A percentile compares a stretch with the other conserved stretches of the same genome.
phyloP scores from a whole-genome alignment of 1,284 basidiomycete genomes.

The Leccinum griseonigrum region DNA sequence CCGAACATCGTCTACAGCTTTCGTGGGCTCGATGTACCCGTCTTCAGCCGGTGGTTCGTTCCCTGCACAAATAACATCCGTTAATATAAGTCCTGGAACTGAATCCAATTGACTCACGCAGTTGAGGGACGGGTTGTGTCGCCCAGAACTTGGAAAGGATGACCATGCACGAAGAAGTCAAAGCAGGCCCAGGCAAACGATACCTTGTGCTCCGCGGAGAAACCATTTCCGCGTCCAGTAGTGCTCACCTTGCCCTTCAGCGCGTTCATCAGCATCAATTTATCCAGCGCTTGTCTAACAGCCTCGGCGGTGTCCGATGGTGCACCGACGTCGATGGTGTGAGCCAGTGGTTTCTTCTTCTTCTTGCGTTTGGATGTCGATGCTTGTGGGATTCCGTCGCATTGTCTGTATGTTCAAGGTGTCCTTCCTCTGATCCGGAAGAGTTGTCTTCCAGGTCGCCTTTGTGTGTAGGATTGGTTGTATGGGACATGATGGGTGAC shows the following conservation, averaged over 20 bases:
- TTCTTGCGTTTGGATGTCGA: constrained; percentile 66
- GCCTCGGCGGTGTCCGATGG: constrained; percentile 52
- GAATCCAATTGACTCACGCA: constrained; percentile 43
- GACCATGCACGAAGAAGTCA: constrained; percentile 8
- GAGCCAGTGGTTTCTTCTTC: constrained; percentile 53
- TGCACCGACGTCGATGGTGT: constrained; percentile 13
- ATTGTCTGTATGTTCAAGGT: constrained; percentile 27
- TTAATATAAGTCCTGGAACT: constrained; percentile 3
- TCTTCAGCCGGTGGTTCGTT: constrained; percentile 70
- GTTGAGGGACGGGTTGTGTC: constrained; percentile 93
- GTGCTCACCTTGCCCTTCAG: constrained; percentile 67
- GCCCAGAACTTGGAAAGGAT: constrained; percentile 76
- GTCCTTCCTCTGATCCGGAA: constrained; percentile 37
- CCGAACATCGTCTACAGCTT: constrained; percentile 75
- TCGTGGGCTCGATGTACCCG: constrained; percentile 87
- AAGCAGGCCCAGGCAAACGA: constrained; percentile 16
- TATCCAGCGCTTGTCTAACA: constrained; percentile 59
- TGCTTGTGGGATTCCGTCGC: constrained; percentile 25
- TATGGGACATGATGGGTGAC: constrained; percentile 23
- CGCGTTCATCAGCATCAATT: constrained; percentile 72
- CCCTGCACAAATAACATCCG: constrained; percentile 39
- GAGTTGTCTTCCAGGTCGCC: constrained; percentile 32
- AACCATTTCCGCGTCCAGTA: constrained; percentile 71
- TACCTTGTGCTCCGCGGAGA: constrained; percentile 86
- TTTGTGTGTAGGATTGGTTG: constrained; percentile 38